Base-by-base conservation (phyloP, 768 basidiomycete genomes). In the Lactifluus volemus region DNA sequence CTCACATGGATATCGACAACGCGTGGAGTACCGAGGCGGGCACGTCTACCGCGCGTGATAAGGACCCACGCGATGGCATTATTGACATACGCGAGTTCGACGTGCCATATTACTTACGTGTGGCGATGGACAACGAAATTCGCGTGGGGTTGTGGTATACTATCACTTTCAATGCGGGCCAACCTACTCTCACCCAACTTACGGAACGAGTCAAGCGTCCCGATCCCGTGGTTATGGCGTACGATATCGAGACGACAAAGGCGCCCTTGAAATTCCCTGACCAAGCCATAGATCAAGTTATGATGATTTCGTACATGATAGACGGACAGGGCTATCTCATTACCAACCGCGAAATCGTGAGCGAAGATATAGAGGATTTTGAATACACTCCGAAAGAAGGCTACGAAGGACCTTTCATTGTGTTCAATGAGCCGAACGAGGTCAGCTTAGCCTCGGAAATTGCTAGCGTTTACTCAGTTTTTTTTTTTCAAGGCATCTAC, bases 261-360 rank as follows among this genome's bases (percentile, higher is more conserved):
- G 89, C 92, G n/a, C 96, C 97, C n/a, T 84, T 98, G 68, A 98
- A 98, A 73, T 98, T 98, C 70, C 96, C 97, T 1, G 97, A 98
- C 75, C 88, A 94, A 67, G 82, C 84, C 7, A 86, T 92, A 29
- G 97, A 98, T 76, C 95, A 98, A 71, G 93, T 99, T 68, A 99
- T 99, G 96, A 99, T 99, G 97, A 98, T 99, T 65, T 99, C 97
- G 48, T 99, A 98, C 74, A 98, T 99, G 95, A 78, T 99, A 17
- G 97, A 99, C 70, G 96, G 94, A 0, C 92, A 95, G 72, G 97
- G 97, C 0, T 99, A 89, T 70, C 82, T 99, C 63, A 98, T 99
- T 73, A 97, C 93, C 21, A 98, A 98, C 68, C 82, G 97, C 47
- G 97, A 99, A 66, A 98, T 98, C 53, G 92, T 98, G 60, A 86